Evolutionary conservation across 768 basidiomycete species (phyloP).

Genomic region (Boletus patriciae): DNA sequence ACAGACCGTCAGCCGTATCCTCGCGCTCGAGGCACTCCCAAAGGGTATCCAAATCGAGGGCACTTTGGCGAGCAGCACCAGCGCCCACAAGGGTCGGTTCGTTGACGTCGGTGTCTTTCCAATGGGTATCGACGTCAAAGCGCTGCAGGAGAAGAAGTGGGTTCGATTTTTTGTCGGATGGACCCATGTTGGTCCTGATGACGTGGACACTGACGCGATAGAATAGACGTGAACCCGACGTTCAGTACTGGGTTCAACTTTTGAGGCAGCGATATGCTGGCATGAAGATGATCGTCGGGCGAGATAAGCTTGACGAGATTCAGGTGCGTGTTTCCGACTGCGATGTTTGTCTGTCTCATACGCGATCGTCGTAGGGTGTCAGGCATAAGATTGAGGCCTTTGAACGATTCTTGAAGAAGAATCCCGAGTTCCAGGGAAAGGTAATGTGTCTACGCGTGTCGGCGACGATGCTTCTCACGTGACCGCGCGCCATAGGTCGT

Average conservation of each 20-base stretch:
- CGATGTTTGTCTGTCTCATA: neutral
- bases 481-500: slow-evolving; percentile 48
- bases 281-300: slow-evolving; percentile 83
- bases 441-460: slow-evolving; percentile 31
- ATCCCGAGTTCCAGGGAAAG: slow-evolving; percentile 80
- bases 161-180: slow-evolving; percentile 17
- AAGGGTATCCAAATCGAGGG: slow-evolving; percentile 71
- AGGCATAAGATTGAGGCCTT: slow-evolving; percentile 83
- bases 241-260: slow-evolving; percentile 65
- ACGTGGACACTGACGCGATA: slow-evolving; percentile 7
- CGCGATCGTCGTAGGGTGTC: slow-evolving; percentile 50
- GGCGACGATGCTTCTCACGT: neutral
- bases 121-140: slow-evolving; percentile 82
- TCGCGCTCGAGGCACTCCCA: slow-evolving; percentile 78
- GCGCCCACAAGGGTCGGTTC: slow-evolving; percentile 48
- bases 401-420: slow-evolving; percentile 73
- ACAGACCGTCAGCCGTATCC: slow-evolving; percentile 79
- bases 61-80: neutral
- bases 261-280: slow-evolving; percentile 79
- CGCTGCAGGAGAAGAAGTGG: slow-evolving; percentile 65
- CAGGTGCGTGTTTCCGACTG: slow-evolving; percentile 42
- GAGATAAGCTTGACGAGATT: slow-evolving; percentile 87
- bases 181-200: neutral
- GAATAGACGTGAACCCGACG: neutral
- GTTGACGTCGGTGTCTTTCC: slow-evolving; percentile 89